Conservation (phyloP, 768 basidiomycete genomes). For the Tylopilus sp. region DNA sequence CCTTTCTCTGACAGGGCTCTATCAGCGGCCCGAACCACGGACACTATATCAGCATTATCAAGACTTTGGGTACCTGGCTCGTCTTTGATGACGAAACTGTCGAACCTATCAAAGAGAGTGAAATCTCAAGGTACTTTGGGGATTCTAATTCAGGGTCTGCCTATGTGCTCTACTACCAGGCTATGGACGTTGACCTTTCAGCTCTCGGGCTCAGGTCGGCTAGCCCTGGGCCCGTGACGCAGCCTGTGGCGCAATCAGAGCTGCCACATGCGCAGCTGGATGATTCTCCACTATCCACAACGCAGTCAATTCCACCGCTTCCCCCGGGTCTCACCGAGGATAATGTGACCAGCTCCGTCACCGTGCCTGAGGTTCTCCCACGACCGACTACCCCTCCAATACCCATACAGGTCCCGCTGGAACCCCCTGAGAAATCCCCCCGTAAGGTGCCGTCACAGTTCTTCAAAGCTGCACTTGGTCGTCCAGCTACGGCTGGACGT, state of each 20-base stretch:
- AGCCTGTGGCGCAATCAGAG: conserved; percentile 15
- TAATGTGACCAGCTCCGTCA: conserved; percentile 17
- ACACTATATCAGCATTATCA: conserved; percentile 95
- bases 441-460: conserved; percentile 20
- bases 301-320: conserved; percentile 26
- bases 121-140: conserved; percentile 93
- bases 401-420: conserved; percentile 13
- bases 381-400: conserved; percentile 21
- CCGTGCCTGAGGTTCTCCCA: conserved; percentile 15
- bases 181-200: conserved; percentile 76
- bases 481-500: conserved; percentile 12
- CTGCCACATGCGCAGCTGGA: conserved; percentile 9
- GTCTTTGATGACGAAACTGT: conserved; percentile 97
- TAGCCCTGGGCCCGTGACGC: conserved; percentile 21
- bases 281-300: conserved; percentile 25
- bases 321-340: conserved; percentile 39
- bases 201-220: conserved; percentile 59
- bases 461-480: conserved; percentile 17
- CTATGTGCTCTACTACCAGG: conserved; percentile 97
- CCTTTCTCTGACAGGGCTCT: conserved; percentile 8
- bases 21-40: conserved; percentile 95
- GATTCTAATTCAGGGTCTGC: conserved; percentile 85
- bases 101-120: conserved; percentile 79
- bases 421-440: conserved; percentile 19
- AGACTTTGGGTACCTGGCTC: conserved; percentile 80